Evolutionary conservation across 2,329 filamentous ascomycete species (phyloP).

Genomic region (Peltaster fructicola): DNA sequence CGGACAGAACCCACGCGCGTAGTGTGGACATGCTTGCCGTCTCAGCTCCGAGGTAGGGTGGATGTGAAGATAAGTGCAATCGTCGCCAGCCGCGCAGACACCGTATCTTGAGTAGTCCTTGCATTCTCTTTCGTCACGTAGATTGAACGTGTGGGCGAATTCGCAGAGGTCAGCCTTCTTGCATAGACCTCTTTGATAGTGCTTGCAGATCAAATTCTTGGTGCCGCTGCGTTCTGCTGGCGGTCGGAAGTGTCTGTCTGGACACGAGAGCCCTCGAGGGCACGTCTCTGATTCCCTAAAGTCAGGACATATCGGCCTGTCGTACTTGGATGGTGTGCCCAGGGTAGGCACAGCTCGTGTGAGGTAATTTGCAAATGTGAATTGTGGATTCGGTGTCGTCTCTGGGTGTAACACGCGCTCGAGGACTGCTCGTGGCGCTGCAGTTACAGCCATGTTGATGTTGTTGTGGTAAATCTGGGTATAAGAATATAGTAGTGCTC

Average conservation of each 20-base stretch:
- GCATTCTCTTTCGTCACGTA: conserved; percentile 95
- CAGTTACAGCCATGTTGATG: conserved; percentile 11
- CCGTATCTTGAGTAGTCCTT: conserved; percentile 89
- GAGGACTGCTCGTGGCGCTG: conserved; percentile 8
- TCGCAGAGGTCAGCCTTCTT: conserved; percentile 96
- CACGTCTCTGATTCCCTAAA: conserved; percentile 77
- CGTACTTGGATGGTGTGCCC: conserved; percentile 18
- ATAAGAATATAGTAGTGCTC: background rate
- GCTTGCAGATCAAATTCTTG: conserved; percentile 74
- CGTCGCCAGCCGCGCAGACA: conserved; percentile 91
- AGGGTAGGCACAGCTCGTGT: conserved; percentile 13
- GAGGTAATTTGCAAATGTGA: conserved; percentile 20
- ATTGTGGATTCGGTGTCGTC: conserved; percentile 11
- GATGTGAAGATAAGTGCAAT: conserved; percentile 44
- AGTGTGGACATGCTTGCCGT: conserved; percentile 59
- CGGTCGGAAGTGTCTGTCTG: conserved; percentile 56
- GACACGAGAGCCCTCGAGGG: conserved; percentile 65
- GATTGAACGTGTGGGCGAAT: conserved; percentile 96
- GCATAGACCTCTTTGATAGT: conserved; percentile 92
- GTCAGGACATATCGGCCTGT: conserved; percentile 59
- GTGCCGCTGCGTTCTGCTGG: conserved; percentile 24
- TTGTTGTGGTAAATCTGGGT: conserved; percentile 1
- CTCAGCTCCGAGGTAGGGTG: conserved; percentile 44
- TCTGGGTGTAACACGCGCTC: conserved; percentile 17
- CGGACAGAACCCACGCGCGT: conserved; percentile 87